Evolutionary conservation across 2,329 filamentous ascomycete species (phyloP), one percentile per base, ranked within the genome.

Genomic region (Pseudogymnoascus sp.): DNA sequence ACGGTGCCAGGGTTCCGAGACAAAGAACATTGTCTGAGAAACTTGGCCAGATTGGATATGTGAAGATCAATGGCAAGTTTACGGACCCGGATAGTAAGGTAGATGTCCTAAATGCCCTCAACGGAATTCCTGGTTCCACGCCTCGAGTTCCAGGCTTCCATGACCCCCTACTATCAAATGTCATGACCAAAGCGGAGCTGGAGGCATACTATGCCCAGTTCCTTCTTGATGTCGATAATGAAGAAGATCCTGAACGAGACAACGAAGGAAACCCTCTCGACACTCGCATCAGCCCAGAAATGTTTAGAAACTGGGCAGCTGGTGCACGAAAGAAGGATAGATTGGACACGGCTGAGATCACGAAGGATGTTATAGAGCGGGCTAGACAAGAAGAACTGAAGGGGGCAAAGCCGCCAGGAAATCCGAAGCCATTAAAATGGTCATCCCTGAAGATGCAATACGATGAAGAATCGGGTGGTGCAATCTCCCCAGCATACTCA

Each of bases 331-430:
- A 25, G 35, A 67, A 65, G 29, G 51, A 33, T 1, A 61, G 60
- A 33, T 58, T 44, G 2, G 15, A 27, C n/a, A 29, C 82, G 84
- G 33, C 74, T 71, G 69, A 84, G 87, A 59, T 79, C 83, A 65
- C 79, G 79, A 27, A 77, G 69, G 1, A 78, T 75, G 68, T 87
- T 85, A 65, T 86, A 82, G 25, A 86, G 70, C 1, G 84, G 83
- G 1, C 75, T 77, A 1, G 84, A 84, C 80, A 85, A 87, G 59
- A 63, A 68, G 61, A 48, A 59, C 39, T 61, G 66, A 63, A 62
- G 55, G 15, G 48, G 58, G 36, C 31, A 48, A 21, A 67, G 64
- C 21, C 44, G 59, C 64, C 51, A 39, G 48, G 48, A 51, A 58
- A 69, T 29, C 59, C 60, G 39, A 66, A 67, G 41, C 68, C 71